phyloP scores from a whole-genome alignment of 23 red algal species.

The Porphyridium purpureum region DNA sequence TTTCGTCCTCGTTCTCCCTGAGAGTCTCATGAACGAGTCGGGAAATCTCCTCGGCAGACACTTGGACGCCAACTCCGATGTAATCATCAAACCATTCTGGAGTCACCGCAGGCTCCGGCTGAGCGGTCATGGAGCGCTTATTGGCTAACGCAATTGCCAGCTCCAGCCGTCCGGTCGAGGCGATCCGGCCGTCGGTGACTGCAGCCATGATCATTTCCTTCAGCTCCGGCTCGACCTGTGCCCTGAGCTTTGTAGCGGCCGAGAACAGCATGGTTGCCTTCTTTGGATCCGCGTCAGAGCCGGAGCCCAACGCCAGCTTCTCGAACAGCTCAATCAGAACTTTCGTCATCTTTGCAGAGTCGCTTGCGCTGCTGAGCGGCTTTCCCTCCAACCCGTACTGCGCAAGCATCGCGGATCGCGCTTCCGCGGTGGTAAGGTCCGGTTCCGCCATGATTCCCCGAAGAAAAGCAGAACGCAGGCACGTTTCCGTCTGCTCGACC shows the following conservation, averaged over 20 bases:
- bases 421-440: no score
- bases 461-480: no score
- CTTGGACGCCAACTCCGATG: background rate
- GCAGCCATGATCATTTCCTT: background rate
- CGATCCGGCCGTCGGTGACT: background rate
- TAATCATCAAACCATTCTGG: background rate
- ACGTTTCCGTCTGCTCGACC: no score
- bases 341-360: no score
- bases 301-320: background rate
- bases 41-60: background rate
- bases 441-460: no score
- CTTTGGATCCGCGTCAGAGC: conserved; percentile 1
- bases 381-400: no score
- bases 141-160: background rate
- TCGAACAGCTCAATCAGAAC: no score
- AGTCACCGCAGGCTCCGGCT: background rate
- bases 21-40: background rate
- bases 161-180: background rate
- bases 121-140: background rate
- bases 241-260: background rate
- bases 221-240: background rate
- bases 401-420: no score
- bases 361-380: no score
- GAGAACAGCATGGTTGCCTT: background rate
- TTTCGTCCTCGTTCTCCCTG: background rate